phyloP scores from a whole-genome alignment of 768 basidiomycete species.

The Mycena belliarum region DNA sequence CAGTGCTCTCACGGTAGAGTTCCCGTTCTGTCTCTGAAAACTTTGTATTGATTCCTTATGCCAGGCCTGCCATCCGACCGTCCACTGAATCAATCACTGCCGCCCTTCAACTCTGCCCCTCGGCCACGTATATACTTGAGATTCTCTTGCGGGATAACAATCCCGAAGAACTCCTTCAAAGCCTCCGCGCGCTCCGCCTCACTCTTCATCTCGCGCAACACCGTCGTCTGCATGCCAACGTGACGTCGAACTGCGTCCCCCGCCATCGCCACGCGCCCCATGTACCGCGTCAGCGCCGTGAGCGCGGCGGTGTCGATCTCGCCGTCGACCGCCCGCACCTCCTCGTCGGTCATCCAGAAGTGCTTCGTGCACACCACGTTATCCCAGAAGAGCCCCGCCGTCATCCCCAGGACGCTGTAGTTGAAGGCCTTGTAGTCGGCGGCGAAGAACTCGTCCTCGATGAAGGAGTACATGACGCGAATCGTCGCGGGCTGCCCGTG shows the following conservation, averaged over 20 bases:
- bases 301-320: neutral
- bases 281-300: constrained; percentile 9
- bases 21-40: no score
- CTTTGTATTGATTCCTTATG: no score
- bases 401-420: constrained; percentile 10
- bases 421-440: constrained; percentile 17
- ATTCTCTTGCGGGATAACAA: constrained; percentile 3
- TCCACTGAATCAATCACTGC: no score
- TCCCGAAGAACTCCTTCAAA: constrained; percentile 14
- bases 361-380: constrained; percentile 16
- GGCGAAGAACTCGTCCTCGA: constrained; percentile 27
- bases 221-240: constrained; percentile 8
- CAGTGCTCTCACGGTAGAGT: no score
- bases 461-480: constrained; percentile 26
- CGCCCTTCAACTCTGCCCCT: constrained; percentile 13
- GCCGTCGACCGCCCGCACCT: constrained; percentile 7
- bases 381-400: constrained; percentile 15
- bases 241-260: constrained; percentile 8
- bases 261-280: constrained; percentile 15
- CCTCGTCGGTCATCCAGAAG: constrained; percentile 20
- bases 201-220: constrained; percentile 10
- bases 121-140: constrained; percentile 12
- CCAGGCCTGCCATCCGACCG: no score
- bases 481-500: neutral
- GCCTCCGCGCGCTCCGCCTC: constrained; percentile 17